phyloP scores from a whole-genome alignment of 2,329 filamentous ascomycete genomes.

The Penicillium digitatum region DNA sequence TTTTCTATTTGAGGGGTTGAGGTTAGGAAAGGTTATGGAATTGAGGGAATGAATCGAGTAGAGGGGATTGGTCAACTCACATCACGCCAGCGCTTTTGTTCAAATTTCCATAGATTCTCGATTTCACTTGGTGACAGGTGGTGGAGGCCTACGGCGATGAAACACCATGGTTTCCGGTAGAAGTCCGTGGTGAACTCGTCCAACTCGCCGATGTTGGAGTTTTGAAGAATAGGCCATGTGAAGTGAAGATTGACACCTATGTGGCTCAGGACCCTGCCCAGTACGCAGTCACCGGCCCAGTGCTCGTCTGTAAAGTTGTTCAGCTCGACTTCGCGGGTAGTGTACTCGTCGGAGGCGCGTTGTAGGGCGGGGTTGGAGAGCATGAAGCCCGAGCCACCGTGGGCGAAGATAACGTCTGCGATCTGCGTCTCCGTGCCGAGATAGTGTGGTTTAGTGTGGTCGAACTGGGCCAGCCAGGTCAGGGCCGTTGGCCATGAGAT shows the following conservation, averaged over 20 bases:
- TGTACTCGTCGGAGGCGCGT: constrained; percentile 43
- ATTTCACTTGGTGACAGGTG: constrained; percentile 46
- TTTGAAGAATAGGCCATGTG: constrained; percentile 49
- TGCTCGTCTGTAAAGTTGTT: constrained; percentile 46
- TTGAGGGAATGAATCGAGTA: not conserved
- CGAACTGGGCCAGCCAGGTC: constrained; percentile 51
- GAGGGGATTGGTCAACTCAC: constrained; percentile 43
- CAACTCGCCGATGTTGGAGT: constrained; percentile 43
- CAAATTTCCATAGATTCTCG: constrained; percentile 45
- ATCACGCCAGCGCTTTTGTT: constrained; percentile 56
- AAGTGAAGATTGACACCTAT: constrained; percentile 45
- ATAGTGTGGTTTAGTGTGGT: constrained; percentile 49
- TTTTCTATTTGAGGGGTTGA: constrained; percentile 15
- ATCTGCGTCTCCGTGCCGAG: constrained; percentile 54
- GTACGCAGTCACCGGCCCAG: constrained; percentile 51
- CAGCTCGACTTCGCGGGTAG: constrained; percentile 40
- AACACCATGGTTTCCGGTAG: constrained; percentile 49
- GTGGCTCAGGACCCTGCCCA: constrained; percentile 48
- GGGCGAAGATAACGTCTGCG: constrained; percentile 49
- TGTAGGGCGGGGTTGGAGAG: constrained; percentile 51
- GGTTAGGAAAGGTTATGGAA: not conserved
- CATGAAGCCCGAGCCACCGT: constrained; percentile 53
- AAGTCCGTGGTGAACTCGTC: constrained; percentile 41
- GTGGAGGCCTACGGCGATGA: constrained; percentile 49
- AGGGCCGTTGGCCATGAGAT: constrained; percentile 53